Evolutionary conservation across 1,139 yeast species (phyloP), one percentile per base, ranked within the genome.

Genomic region (Sugiyamaella neomexicana): DNA sequence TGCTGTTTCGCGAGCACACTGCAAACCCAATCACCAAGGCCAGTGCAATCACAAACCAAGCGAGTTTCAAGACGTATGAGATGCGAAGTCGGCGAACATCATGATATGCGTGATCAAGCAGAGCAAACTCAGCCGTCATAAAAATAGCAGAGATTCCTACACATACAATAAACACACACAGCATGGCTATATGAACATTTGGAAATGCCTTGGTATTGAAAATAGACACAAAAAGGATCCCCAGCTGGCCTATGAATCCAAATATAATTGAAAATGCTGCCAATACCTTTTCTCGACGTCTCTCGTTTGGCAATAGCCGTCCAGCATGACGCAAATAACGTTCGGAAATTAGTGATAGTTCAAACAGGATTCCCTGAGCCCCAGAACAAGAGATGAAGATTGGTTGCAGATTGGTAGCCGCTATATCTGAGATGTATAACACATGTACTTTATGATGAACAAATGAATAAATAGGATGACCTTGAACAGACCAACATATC

Each of bases 391-490:
- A 74, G 45, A 90, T 89, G 70, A 90, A 90, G 17, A 89, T 72
- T 1, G 96, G 95, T 66, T 89, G 88, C 52, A 89, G 74, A 64
- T 83, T 83, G 1, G 95, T 86, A 12, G 97, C 96, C 5, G 91
- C 96, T 53, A 89, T 79, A 66, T 89, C 89, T 9, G 96, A 86
- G 50, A 91, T 81, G 70, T 86, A 90, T 5, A 86, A 83, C 42
- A 90, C 86, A 53, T 71, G 69, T 16, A 32, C 82, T 10, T 70
- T 58, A 1, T 71, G 67, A 23, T 72, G 68, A 77, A 85, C 80
- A 68, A 83, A 85, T 51, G 74, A 64, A 65, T 88, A 86, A 9
- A 79, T 75, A 0, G 96, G 96, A 54, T 79, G 79, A 17, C 97
- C 97, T 68, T 88, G 90, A 5, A 76, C 80, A 2, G 86, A 80